Base-by-base conservation (phyloP, 2,329 filamentous ascomycete genomes). In the Penicillium brasilianum region DNA sequence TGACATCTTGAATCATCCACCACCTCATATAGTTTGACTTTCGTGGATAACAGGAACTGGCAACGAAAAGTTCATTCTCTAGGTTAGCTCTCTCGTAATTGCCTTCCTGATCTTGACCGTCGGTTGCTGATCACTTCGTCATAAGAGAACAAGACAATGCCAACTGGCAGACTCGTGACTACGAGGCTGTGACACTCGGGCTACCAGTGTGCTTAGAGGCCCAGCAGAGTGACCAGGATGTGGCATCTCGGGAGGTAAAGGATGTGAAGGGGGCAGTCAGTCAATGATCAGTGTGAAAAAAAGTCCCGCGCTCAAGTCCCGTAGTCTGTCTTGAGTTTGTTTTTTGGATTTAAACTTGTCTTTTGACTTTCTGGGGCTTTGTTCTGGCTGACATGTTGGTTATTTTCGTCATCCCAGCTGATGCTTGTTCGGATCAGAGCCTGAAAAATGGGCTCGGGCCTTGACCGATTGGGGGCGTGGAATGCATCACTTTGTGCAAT, bases 81-180 rank as follows among this genome's bases (percentile, higher is more conserved):
- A 30, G 32, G 18, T 34, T 34, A 37, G 8, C 20, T 6, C 11
- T 22, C 20, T 14, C 22, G 51, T 32, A 41, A 14, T 34, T 44
- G 32, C 39, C 50, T 60, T 59, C 22, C 36, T 56, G 16, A 54
- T 59, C 36, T 32, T 37, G 43, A 53, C 56, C 16, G 49, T 46
- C 18, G 56, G 37, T 41, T 55, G 57, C 59, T 55, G 49, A 61
- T 55, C 34, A 16, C 14, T 49, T 41, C 22, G 34, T 37, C 55
- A 54, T 52, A 18, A 18, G 4, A n/a, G 22, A 48, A 20, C 18
- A 56, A 43, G 52, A 50, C 41, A 36, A 58, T 56, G 65, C 66
- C 67, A 69, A 60, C 60, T 69, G 65, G 66, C 67, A 66, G 54
- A 55, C 68, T 64, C 66, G 66, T 70, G 68, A 70, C 65, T 60